Percentiles rank a stretch among this genome's conserved stretches.
Conservation (phyloP, 306 rosid genomes). For the Bauhinia variegata region DNA sequence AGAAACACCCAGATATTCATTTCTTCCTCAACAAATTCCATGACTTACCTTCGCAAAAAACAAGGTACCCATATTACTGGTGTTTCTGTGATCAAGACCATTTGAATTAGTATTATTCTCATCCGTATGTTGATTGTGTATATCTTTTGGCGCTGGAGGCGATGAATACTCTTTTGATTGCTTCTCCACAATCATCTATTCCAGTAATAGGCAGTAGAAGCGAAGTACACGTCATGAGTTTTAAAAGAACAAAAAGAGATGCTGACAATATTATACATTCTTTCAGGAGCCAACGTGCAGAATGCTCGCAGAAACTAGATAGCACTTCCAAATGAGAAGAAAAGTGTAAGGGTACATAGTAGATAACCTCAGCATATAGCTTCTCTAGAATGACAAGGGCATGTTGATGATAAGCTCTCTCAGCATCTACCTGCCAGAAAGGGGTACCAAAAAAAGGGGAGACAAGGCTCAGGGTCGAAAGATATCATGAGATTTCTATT, state of each 20-base stretch:
- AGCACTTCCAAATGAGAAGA: slow-evolving; percentile 20
- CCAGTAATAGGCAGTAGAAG: slow-evolving; percentile 42
- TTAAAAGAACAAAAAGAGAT: slow-evolving; percentile 10
- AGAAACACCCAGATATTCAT: slow-evolving; percentile 27
- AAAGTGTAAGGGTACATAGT: slow-evolving; percentile 24
- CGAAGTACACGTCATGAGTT: slow-evolving; percentile 23
- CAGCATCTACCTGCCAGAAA: slow-evolving; percentile 77
- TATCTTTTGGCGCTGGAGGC: slow-evolving; percentile 45
- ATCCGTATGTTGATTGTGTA: slow-evolving; percentile 38
- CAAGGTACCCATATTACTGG: slow-evolving; percentile 45
- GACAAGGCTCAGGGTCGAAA: background rate
- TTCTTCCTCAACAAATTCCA: slow-evolving; percentile 11
- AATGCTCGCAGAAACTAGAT: slow-evolving; percentile 18
- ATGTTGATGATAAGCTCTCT: slow-evolving; percentile 77
- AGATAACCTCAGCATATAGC: slow-evolving; percentile 75
- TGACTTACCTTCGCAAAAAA: slow-evolving; percentile 73
- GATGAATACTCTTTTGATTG: slow-evolving; percentile 55
- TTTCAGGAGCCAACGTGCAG: slow-evolving; percentile 19
- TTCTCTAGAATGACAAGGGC: slow-evolving; percentile 74
- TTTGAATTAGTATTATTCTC: slow-evolving; percentile 53
- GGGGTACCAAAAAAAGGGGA: slow-evolving; percentile 12
- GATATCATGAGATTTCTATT: slow-evolving; percentile 12
- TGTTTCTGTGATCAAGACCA: slow-evolving; percentile 42
- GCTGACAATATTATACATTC: slow-evolving; percentile 16
- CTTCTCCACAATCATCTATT: slow-evolving; percentile 65